Percentiles rank a stretch among this genome's conserved stretches.
These are phyloP conservation scores for Starmerella floris DNA, from an alignment of 805 yeast genomes.

Conservation along the genomic window DNA sequence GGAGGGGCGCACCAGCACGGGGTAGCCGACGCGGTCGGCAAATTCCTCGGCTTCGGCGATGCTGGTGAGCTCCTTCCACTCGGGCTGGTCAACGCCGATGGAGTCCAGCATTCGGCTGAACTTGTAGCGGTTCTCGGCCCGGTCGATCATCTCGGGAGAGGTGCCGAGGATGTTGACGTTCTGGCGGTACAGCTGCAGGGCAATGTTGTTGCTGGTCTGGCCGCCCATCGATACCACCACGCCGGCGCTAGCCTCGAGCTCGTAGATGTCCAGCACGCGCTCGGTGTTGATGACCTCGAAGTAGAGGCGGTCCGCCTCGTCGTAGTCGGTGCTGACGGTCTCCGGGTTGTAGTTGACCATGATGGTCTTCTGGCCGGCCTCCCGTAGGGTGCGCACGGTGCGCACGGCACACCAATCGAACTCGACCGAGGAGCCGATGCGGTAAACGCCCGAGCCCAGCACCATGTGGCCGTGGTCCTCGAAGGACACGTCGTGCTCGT, in stretches of 20 bases:
- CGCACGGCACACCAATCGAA: constrained; percentile 99
- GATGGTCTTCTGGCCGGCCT: constrained; percentile 74
- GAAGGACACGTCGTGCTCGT: constrained; percentile 71
- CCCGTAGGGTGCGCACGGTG: constrained; percentile 85
- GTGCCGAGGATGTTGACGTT: constrained; percentile 93
- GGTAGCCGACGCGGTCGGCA: constrained; percentile 82
- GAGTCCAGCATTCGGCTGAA: constrained; percentile 93
- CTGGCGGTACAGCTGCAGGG: constrained; percentile 81
- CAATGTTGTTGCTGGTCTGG: constrained; percentile 94
- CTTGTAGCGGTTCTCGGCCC: constrained; percentile 96
- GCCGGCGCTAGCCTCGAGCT: constrained; percentile 78
- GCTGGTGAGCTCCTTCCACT: constrained; percentile 95
- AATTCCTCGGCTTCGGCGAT: constrained; percentile 83
- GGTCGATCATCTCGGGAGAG: constrained; percentile 94
- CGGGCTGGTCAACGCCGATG: constrained; percentile 97
- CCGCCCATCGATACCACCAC: constrained; percentile 98
- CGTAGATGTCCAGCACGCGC: constrained; percentile 88
- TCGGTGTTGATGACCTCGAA: constrained; percentile 91
- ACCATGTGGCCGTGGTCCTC: constrained; percentile 92
- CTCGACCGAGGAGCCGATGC: constrained; percentile 97
- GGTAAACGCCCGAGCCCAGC: constrained; percentile 94
- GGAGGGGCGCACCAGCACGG: constrained; percentile 94
- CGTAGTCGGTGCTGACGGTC: constrained; percentile 97
- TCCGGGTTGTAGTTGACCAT: constrained; percentile 98
- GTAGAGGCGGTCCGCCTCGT: constrained; percentile 92